Base-by-base conservation (phyloP, 495 filamentous ascomycete species). In the Penicillium coffeae region DNA sequence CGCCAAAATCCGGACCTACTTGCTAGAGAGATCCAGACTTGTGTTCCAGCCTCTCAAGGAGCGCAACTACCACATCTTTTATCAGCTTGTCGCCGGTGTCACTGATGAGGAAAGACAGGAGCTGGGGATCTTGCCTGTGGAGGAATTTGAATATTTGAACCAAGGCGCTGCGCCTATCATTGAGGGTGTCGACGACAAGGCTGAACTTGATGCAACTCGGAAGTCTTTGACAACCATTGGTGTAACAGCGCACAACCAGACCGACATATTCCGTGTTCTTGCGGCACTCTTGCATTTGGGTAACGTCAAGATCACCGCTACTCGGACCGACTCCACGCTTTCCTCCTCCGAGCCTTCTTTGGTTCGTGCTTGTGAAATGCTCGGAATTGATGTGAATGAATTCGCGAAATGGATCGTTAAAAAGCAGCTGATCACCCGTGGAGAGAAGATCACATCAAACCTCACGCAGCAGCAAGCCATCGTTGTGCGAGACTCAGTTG, bases 341-440 rank as follows among this genome's bases (percentile, higher is more conserved):
- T 75, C 85, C n/a, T 63, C 90, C 1, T 79, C 81, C 0, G 94
- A 99, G 58, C 85, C 90, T 10, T 80, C 87, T 12, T 75, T 99
- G 39, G 79, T 85, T 20, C 83, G 82, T 50, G 93, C 94, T 38
- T 90, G 89, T 63, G 73, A 82, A 25, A 86, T 97, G 54, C 80
- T 99, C 21, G 93, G 94, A 19, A 94, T 99, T 47, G 81, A 95
- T 63, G 75, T 81, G 18, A 73, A 76, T 21, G 88, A 94, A 55
- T 99, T 99, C 65, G 90, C 93, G 45, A 96, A 90, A 70, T 99
- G 93, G 93, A 97, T 94, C 37, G 88, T 96, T 33, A 99, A 99
- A 77, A 99, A 99, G 66, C 93, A 97, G 66, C 78, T 99, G 37
- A 85, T 96, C 57, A 99, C 95, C 20, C 82, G 93, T 52, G 95